Evolutionary conservation across 2,329 filamentous ascomycete species (phyloP).

Genomic region (Diaporthe sp.): DNA sequence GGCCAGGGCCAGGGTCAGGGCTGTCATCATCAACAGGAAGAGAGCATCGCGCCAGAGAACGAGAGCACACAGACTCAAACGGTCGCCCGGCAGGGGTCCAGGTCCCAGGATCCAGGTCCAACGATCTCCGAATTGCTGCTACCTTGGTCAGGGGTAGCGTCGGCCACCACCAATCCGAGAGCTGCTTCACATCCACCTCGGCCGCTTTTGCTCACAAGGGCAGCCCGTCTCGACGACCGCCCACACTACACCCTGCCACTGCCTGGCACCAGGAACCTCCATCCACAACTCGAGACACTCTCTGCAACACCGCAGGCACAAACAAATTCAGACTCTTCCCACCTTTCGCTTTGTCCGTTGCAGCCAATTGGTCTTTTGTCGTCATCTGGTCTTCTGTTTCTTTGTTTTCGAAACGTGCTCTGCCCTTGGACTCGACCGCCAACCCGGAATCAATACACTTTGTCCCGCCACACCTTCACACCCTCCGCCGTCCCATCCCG

Average conservation of each 20-base stretch:
- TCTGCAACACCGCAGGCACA: conserved; percentile 52
- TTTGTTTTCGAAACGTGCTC: conserved; percentile 29
- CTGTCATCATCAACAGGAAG: neutral
- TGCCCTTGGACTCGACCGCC: conserved; percentile 24
- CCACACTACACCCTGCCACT: conserved; percentile 26
- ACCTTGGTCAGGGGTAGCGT: conserved; percentile 35
- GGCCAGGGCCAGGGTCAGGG: neutral
- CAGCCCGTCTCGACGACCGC: conserved; percentile 31
- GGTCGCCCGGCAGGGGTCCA: conserved; percentile 33
- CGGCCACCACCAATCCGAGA: conserved; percentile 36
- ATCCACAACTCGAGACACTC: conserved; percentile 56
- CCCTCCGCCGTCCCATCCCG: conserved; percentile 16
- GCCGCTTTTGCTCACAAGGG: conserved; percentile 31
- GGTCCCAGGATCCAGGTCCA: conserved; percentile 29
- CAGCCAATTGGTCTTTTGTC: conserved; percentile 30
- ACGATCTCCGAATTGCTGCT: conserved; percentile 33
- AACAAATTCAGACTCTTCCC: conserved; percentile 31
- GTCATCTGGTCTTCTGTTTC: conserved; percentile 24
- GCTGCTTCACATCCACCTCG: conserved; percentile 26
- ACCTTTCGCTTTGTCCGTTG: conserved; percentile 6
- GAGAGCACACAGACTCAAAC: conserved; percentile 35
- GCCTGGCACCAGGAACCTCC: conserved; percentile 39
- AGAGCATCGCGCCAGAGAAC: conserved; percentile 17
- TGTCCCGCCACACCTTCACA: conserved; percentile 16
- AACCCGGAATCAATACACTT: conserved; percentile 30